These are phyloP conservation scores for Striga hermonthica DNA, from an alignment of 305 asterid genomes.

Conservation along the genomic window DNA sequence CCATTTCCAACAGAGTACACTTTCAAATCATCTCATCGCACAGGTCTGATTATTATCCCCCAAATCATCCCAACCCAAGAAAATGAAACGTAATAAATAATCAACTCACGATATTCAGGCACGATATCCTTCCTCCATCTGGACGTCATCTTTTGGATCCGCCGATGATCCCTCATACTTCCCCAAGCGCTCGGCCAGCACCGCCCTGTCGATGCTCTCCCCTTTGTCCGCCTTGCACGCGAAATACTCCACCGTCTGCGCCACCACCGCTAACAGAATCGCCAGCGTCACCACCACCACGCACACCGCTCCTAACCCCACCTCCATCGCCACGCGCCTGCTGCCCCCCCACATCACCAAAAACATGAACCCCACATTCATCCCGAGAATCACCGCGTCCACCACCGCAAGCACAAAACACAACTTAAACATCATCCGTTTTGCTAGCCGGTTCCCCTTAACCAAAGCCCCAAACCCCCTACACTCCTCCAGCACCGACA, in stretches of 20 bases:
- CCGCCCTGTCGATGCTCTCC: conserved; percentile 47
- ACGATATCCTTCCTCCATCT: conserved; percentile 39
- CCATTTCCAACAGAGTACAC: no score
- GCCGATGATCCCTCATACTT: conserved; percentile 49
- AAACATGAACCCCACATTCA: conserved; percentile 24
- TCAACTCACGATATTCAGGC: conserved; percentile 15
- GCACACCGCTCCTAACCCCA: conserved; percentile 37
- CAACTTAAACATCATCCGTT: conserved; percentile 41
- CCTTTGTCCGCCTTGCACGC: conserved; percentile 53
- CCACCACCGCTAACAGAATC: conserved; percentile 45
- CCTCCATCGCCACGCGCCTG: background rate
- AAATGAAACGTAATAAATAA: no score
- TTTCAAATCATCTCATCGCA: no score
- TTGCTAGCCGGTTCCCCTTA: conserved; percentile 45
- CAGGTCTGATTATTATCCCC: no score
- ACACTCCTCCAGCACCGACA: conserved; percentile 50
- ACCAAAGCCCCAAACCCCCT: conserved; percentile 52
- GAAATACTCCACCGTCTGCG: conserved; percentile 49
- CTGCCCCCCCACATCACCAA: conserved; percentile 30
- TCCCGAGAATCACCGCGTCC: conserved; percentile 22
- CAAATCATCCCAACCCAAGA: no score
- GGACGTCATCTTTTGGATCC: conserved; percentile 37
- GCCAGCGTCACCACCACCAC: conserved; percentile 31
- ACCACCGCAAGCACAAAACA: conserved; percentile 37
- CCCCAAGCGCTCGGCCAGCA: conserved; percentile 46